Conservation (phyloP, 768 basidiomycete genomes). For the Obba rivulosa region DNA sequence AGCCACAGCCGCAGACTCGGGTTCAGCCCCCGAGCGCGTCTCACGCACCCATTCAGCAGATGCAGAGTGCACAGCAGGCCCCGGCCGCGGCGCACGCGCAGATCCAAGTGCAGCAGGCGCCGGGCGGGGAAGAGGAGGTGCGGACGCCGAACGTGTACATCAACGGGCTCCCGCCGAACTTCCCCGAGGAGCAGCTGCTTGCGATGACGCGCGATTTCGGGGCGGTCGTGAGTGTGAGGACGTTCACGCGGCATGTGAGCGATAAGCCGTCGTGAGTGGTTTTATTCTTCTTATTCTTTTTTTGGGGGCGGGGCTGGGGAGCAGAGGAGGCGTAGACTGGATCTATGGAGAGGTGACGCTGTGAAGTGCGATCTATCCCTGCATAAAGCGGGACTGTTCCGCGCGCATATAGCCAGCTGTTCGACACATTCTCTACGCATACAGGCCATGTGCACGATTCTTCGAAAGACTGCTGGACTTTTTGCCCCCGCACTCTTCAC, state of each 20-base stretch:
- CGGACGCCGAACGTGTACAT: constrained; percentile 74
- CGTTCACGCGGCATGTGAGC: constrained; percentile 78
- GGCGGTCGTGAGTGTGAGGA: constrained; percentile 68
- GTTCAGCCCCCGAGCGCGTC: not conserved
- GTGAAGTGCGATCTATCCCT: too few relatives aligned
- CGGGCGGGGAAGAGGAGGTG: not conserved
- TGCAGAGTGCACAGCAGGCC: too few relatives aligned
- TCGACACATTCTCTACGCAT: too few relatives aligned
- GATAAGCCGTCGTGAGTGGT: constrained; percentile 52
- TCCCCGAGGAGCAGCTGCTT: constrained; percentile 73
- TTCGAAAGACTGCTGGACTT: not conserved
- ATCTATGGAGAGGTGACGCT: not conserved
- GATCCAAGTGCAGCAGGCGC: not conserved
- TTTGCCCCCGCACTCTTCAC: not conserved
- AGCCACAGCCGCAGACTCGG: constrained; percentile 6
- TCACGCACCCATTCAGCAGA: constrained; percentile 6
- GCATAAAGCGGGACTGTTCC: too few relatives aligned
- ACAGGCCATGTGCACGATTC: not conserved
- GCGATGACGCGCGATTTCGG: constrained; percentile 71
- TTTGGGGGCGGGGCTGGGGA: too few relatives aligned
- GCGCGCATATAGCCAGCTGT: too few relatives aligned
- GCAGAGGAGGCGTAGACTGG: too few relatives aligned
- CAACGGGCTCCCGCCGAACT: constrained; percentile 82
- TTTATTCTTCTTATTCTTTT: constrained; percentile 9
- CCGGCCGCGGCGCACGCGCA: constrained; percentile 1